Percentiles rank a stretch among this genome's conserved stretches.
These are phyloP conservation scores for Fragaria ananassa DNA, from an alignment of 306 rosid genomes.

Conservation along the genomic window DNA sequence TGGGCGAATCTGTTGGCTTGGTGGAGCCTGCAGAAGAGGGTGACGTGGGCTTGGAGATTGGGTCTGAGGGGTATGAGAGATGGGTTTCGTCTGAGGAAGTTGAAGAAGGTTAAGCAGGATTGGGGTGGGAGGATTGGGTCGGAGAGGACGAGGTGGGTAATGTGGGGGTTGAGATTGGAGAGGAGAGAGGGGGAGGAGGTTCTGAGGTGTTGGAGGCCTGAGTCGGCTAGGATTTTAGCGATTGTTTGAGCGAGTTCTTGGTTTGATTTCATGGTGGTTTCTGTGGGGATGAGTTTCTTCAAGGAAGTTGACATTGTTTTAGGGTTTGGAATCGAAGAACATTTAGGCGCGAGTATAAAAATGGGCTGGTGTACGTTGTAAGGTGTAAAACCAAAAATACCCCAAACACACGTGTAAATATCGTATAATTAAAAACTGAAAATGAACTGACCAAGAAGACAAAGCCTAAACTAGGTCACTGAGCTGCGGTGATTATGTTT, in stretches of 20 bases:
- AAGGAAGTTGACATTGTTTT: slow-evolving; percentile 32
- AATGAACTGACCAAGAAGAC: too few species aligned
- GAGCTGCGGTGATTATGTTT: too few species aligned
- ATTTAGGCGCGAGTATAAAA: neutral
- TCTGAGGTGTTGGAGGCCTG: slow-evolving; percentile 33
- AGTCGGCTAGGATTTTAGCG: slow-evolving; percentile 26
- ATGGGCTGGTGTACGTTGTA: neutral
- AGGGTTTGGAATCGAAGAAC: neutral
- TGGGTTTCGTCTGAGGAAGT: slow-evolving; percentile 37
- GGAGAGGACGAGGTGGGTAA: slow-evolving; percentile 54
- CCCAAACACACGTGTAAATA: too few species aligned
- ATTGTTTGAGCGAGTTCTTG: slow-evolving; percentile 40
- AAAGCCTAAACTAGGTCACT: too few species aligned
- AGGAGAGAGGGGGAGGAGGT: slow-evolving; percentile 30
- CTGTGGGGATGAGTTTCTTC: slow-evolving; percentile 21
- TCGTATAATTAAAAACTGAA: too few species aligned
- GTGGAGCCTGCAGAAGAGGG: slow-evolving; percentile 43
- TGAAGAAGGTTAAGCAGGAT: slow-evolving; percentile 51
- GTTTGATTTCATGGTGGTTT: slow-evolving; percentile 18
- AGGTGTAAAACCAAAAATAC: too few species aligned
- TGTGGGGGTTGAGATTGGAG: slow-evolving; percentile 42
- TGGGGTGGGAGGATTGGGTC: slow-evolving; percentile 40
- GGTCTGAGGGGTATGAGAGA: slow-evolving; percentile 32
- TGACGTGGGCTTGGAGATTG: slow-evolving; percentile 56
- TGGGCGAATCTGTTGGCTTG: slow-evolving; percentile 44